Conservation (phyloP, 176 grass and related monocot genomes). For the Tillandsia leiboldiana region DNA sequence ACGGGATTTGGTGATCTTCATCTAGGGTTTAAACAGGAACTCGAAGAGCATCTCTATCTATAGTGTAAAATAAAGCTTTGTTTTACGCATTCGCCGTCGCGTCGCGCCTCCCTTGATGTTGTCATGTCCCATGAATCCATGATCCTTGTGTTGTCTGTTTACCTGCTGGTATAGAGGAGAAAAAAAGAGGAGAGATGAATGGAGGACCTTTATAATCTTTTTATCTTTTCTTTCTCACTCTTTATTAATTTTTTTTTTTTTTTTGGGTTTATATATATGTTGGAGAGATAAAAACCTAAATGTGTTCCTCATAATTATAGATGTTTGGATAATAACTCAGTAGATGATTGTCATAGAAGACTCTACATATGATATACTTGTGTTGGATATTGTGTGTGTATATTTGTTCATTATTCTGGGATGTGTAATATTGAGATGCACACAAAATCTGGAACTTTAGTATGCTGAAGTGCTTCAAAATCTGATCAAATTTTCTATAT, state of each 20-base stretch:
- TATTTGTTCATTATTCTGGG: neutral
- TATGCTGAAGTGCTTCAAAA: too few relatives aligned
- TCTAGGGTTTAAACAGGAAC: conserved; percentile 15
- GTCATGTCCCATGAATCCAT: neutral
- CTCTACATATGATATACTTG: neutral
- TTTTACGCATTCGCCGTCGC: neutral
- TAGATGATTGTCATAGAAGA: neutral
- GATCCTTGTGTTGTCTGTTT: neutral
- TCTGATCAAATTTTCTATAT: too few relatives aligned
- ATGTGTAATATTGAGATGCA: neutral
- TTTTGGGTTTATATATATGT: too few relatives aligned
- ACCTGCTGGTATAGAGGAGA: neutral
- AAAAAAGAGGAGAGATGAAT: neutral
- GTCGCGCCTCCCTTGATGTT: neutral
- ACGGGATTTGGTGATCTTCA: conserved; percentile 12
- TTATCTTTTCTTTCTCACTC: neutral
- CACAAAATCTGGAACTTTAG: neutral
- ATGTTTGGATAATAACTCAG: too few relatives aligned
- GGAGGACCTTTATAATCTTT: neutral
- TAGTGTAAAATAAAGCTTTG: neutral
- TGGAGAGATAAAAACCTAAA: too few relatives aligned
- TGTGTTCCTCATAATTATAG: too few relatives aligned
- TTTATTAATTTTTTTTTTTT: too few relatives aligned
- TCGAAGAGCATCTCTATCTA: neutral
- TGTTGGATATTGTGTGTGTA: neutral